phyloP scores from a whole-genome alignment of 208 protist species.

The Acanthamoeba royreba region DNA sequence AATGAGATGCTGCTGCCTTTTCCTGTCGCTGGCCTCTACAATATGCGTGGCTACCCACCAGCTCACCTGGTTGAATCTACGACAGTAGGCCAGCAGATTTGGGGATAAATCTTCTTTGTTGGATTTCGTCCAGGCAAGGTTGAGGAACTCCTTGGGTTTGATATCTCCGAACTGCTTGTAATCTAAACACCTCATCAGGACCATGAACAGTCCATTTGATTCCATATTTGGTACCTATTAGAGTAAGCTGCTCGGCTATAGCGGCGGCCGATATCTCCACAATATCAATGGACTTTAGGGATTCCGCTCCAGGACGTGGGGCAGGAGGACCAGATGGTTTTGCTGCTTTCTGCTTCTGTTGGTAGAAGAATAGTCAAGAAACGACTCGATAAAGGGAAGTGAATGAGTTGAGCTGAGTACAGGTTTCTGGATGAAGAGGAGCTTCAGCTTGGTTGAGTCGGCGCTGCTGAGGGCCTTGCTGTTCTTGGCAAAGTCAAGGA shows the following conservation, averaged over 20 bases:
- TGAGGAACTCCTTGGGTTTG: constrained; percentile 11
- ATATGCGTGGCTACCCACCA: constrained; percentile 51
- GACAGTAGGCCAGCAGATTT: not conserved
- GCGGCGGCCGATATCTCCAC: not conserved
- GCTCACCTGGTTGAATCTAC: constrained; percentile 33
- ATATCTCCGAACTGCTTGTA: constrained; percentile 11
- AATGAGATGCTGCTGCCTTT: not conserved
- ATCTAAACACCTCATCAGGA: not conserved
- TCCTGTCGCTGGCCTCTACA: not conserved
- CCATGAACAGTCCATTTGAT: not conserved
- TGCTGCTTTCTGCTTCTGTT: not conserved
- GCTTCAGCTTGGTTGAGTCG: constrained; percentile 24
- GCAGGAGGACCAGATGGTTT: not conserved
- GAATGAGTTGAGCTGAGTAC: not conserved
- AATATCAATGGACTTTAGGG: not conserved
- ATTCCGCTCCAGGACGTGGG: not conserved
- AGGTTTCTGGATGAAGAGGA: constrained; percentile 17
- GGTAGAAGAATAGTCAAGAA: not conserved
- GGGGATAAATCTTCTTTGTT: constrained; percentile 24
- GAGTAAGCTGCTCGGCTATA: not conserved
- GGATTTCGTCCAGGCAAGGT: not conserved
- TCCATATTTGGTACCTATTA: not conserved
- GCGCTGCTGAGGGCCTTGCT: not conserved
- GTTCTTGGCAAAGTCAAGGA: constrained; percentile 41
- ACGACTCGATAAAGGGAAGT: not conserved